Base-by-base conservation (phyloP, 208 protist species). In the Leishmania tarentolae region DNA sequence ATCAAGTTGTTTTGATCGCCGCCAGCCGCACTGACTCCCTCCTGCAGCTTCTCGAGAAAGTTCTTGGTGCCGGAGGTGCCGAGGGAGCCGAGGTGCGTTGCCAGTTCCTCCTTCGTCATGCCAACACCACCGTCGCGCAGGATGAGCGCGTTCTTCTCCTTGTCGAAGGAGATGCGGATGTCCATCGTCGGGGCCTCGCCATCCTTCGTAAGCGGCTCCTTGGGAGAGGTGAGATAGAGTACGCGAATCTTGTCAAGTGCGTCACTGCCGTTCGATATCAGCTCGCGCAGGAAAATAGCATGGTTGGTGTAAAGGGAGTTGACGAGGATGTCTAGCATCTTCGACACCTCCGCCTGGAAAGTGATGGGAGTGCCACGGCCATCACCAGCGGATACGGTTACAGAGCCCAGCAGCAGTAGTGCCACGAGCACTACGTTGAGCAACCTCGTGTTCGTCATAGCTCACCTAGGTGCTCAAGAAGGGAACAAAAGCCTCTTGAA, bases 211-310 rank as follows among this genome's bases (percentile, higher is more conserved):
- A 88, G 81, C 11, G 99, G 92, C 78, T 98, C 88, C 74, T 96
- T 86, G 17, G 92, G 89, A 47, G 99, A 86, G 5, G 97, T 99
- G 19, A 99, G 92, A 77, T 99, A 96, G 35, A 99, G 79, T 90
- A 99, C 98, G 66, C 99, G 95, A 79, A 99, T 99, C 95, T 99
- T 99, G 89, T 99, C 99, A 1, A 99, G 92, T 8, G 99, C 99
- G 84, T 99, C 99, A 70, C 97, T 99, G 17, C 98, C 99, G 92
- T 99, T 99, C 35, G 99, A 99, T 83, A 99, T 99, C 63, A 99
- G 88, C 95, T 99, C 99, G 72, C 99, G 98, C 17, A 99, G 88
- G 87, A 99, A 99, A 82, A 99, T 99, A 66, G 99, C 98, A 69
- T 98, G 99, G 89, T 99, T 99, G 15, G 98, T 99, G 96, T 99